Percentiles rank a stretch among this genome's conserved stretches.
Conservation (phyloP, 2,329 filamentous ascomycete genomes). For the Fusarium mangiferae region DNA sequence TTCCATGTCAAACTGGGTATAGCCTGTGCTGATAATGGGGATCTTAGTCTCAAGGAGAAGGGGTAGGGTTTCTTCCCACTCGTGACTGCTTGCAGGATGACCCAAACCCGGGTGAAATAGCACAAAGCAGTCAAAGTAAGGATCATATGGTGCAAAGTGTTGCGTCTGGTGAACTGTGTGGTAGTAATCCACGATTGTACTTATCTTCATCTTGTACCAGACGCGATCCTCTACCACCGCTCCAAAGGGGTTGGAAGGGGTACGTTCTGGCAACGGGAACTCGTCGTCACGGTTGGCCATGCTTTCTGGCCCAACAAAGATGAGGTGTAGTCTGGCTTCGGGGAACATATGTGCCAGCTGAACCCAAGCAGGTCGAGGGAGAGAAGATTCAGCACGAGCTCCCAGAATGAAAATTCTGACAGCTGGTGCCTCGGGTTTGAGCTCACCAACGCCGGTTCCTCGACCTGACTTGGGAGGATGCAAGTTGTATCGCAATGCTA, state of each 20-base stretch:
- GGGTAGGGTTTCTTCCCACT: slow-evolving; percentile 93
- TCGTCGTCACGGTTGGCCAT: slow-evolving; percentile 95
- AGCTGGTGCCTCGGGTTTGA: slow-evolving; percentile 85
- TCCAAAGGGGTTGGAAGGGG: slow-evolving; percentile 87
- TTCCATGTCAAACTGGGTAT: slow-evolving; percentile 95
- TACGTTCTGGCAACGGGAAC: slow-evolving; percentile 89
- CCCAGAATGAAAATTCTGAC: slow-evolving; percentile 93
- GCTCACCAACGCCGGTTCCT: slow-evolving; percentile 77
- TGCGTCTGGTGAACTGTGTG: slow-evolving; percentile 93
- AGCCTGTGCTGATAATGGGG: slow-evolving; percentile 93
- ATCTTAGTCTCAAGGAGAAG: slow-evolving; percentile 94
- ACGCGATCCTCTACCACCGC: slow-evolving; percentile 94
- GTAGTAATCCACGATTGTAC: slow-evolving; percentile 97
- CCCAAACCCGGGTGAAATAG: slow-evolving; percentile 97
- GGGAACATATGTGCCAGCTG: slow-evolving; percentile 96
- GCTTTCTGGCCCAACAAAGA: slow-evolving; percentile 95
- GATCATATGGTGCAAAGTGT: slow-evolving; percentile 93
- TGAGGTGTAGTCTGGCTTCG: slow-evolving; percentile 85
- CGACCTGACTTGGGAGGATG: slow-evolving; percentile 86
- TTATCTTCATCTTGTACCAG: slow-evolving; percentile 91
- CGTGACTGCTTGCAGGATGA: slow-evolving; percentile 90
- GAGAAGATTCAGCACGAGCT: slow-evolving; percentile 94
- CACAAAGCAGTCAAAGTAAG: slow-evolving; percentile 98
- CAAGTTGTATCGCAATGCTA: slow-evolving; percentile 90
- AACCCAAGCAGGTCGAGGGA: slow-evolving; percentile 92